These are phyloP conservation scores for Clitoria ternatea DNA, from an alignment of 306 rosid species.

Conservation along the genomic window DNA sequence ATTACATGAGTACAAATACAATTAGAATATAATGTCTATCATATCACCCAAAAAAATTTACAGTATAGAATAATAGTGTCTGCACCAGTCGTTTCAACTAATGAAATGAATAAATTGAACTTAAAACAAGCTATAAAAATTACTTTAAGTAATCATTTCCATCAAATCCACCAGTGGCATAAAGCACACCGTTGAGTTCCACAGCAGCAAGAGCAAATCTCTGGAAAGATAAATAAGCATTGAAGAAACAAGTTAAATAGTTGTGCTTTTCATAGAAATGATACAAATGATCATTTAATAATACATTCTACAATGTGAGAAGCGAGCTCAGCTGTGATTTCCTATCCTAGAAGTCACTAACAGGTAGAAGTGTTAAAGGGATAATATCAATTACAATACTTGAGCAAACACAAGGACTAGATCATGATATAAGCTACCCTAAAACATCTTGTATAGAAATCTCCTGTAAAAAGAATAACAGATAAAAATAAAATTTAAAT, in stretches of 20 bases:
- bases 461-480: neutral
- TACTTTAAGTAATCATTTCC: constrained; percentile 68
- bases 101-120: neutral
- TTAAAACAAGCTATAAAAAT: constrained; percentile 30
- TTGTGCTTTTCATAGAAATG: neutral
- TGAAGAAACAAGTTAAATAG: neutral
- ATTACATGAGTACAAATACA: constrained; percentile 7
- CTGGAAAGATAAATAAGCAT: constrained; percentile 44
- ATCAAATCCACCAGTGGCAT: constrained; percentile 86
- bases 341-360: constrained; percentile 16
- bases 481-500: neutral
- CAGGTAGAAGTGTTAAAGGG: neutral
- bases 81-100: neutral
- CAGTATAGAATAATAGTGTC: neutral
- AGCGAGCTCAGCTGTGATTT: neutral
- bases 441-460: neutral
- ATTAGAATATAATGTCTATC: neutral
- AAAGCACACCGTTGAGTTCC: constrained; percentile 67
- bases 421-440: neutral
- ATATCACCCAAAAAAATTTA: neutral
- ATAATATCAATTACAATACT: neutral
- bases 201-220: constrained; percentile 75
- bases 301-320: neutral
- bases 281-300: constrained; percentile 1
- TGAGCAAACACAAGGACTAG: neutral